phyloP scores from a whole-genome alignment of 2,329 filamentous ascomycete species.

The Aspergillus sojae region DNA sequence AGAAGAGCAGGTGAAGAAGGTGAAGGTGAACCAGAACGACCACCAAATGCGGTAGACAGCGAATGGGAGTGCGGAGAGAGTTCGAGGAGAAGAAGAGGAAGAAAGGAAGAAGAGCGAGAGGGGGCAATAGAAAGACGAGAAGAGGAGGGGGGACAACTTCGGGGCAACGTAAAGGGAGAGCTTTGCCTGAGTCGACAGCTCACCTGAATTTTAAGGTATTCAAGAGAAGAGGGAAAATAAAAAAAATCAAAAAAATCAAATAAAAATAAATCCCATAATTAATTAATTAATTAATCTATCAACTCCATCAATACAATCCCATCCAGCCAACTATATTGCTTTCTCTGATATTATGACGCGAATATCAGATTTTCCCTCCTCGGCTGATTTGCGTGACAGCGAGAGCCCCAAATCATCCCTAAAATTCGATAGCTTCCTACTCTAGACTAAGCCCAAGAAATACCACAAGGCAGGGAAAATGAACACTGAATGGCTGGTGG shows the following conservation, averaged over 20 bases:
- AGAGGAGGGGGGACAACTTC: background rate
- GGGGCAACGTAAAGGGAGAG: background rate
- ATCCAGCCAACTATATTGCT: background rate
- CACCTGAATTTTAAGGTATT: conserved; percentile 7
- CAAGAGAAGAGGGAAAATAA: background rate
- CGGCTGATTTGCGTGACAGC: background rate
- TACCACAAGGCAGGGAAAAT: background rate
- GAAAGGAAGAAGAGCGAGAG: background rate
- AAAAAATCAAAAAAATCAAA: background rate
- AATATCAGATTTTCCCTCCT: background rate
- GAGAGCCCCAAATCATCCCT: background rate
- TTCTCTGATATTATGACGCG: background rate
- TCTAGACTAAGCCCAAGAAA: background rate
- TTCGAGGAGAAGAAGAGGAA: background rate
- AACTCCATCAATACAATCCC: background rate
- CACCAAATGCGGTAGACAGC: background rate
- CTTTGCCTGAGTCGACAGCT: conserved; percentile 1
- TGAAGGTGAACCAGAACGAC: background rate
- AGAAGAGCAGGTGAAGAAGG: background rate
- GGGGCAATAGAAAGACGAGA: background rate
- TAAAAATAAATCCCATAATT: background rate
- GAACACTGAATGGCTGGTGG: background rate
- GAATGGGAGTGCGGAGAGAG: background rate
- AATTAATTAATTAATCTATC: background rate
- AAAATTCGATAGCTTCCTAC: background rate